Evolutionary conservation across 2,329 filamentous ascomycete genomes (phyloP).

Genomic region (Scytalidium sp.): DNA sequence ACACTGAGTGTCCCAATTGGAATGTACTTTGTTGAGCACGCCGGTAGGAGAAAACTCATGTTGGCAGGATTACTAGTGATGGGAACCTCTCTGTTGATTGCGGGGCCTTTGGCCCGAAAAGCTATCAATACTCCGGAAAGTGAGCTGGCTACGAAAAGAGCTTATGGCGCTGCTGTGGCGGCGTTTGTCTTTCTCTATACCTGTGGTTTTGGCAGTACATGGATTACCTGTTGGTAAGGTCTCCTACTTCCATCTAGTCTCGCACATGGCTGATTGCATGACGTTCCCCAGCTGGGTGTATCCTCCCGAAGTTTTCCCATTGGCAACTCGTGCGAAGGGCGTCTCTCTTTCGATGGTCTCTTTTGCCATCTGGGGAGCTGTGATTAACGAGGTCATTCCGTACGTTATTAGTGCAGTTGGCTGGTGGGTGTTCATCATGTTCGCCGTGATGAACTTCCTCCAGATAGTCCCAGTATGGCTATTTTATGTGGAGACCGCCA

Average conservation of each 20-base stretch:
- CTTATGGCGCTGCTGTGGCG: conserved; percentile 3
- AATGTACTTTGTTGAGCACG: conserved; percentile 66
- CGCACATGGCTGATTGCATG: too few relatives aligned
- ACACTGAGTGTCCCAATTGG: conserved; percentile 57
- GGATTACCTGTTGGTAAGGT: conserved; percentile 7
- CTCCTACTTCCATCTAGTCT: background rate
- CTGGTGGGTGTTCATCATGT: conserved; percentile 30
- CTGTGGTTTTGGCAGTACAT: conserved; percentile 4
- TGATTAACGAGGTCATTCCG: conserved; percentile 24
- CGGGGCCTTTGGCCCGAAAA: conserved; percentile 13
- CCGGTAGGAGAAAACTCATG: conserved; percentile 50
- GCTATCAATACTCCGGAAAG: background rate
- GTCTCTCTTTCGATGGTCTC: conserved; percentile 50
- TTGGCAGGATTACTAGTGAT: conserved; percentile 19
- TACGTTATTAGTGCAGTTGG: conserved; percentile 27
- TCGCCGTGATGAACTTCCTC: conserved; percentile 27
- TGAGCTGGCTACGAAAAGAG: conserved; percentile 3
- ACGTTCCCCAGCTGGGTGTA: conserved; percentile 49
- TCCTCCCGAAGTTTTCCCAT: conserved; percentile 68
- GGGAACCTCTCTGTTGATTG: conserved; percentile 18
- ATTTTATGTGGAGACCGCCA: conserved; percentile 24
- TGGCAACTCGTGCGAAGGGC: conserved; percentile 67
- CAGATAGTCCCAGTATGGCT: conserved; percentile 24
- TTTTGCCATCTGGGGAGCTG: conserved; percentile 8
- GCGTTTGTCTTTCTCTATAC: conserved; percentile 4